phyloP scores from a whole-genome alignment of 108 stramenopile genomes.

The Nannochloropsis oceanica region DNA sequence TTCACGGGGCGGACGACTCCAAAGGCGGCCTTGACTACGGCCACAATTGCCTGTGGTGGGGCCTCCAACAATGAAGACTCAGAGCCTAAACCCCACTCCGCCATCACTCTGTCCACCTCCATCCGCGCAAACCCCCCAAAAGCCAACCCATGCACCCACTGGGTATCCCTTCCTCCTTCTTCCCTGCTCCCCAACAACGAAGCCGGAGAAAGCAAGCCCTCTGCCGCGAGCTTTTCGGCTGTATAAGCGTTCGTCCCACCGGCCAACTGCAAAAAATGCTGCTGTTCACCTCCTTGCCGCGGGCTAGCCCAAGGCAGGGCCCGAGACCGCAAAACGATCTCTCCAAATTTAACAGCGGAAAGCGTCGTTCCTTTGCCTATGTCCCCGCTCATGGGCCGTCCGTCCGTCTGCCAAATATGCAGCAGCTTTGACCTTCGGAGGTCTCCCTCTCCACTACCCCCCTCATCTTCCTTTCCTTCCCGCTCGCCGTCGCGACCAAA shows the following conservation, averaged over 20 bases:
- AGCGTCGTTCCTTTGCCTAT: constrained; percentile 27
- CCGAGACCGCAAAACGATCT: constrained; percentile 16
- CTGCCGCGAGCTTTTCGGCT: constrained; percentile 12
- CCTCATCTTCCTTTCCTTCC: neutral
- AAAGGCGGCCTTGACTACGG: neutral
- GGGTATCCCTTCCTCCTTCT: neutral
- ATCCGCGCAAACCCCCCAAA: neutral
- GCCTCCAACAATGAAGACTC: neutral
- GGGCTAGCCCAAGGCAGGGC: neutral
- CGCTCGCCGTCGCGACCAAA: neutral
- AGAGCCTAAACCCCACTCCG: neutral
- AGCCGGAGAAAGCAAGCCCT: constrained; percentile 6
- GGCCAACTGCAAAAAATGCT: constrained; percentile 33
- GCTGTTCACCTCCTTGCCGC: constrained; percentile 17
- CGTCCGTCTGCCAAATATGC: constrained; percentile 25
- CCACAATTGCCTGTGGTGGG: neutral
- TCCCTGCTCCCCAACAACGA: neutral
- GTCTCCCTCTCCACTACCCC: neutral
- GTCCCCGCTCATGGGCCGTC: constrained; percentile 39
- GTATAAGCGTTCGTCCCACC: constrained; percentile 32
- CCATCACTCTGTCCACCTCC: neutral
- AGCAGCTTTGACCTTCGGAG: neutral
- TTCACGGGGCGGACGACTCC: neutral
- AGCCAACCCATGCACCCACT: neutral
- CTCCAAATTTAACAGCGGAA: constrained; percentile 13